Conservation (phyloP, 306 rosid genomes). For the Dalbergia cochinchinensis region DNA sequence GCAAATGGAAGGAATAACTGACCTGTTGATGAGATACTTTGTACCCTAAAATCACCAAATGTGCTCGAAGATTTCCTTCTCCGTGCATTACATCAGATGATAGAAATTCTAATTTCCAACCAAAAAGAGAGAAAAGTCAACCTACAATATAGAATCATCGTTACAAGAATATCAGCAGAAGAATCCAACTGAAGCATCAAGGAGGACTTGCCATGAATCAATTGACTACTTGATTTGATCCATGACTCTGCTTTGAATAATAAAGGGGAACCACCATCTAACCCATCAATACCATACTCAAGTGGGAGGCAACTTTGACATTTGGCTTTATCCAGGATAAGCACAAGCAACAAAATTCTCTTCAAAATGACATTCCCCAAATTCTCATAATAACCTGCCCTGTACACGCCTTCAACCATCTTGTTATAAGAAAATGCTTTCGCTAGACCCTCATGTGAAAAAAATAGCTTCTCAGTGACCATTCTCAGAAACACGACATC, state of each 20-base stretch:
- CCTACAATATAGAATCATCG: slow-evolving; percentile 34
- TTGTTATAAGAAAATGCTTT: slow-evolving; percentile 81
- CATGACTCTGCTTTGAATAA: slow-evolving; percentile 66
- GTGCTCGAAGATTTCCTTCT: slow-evolving; percentile 89
- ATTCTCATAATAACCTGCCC: slow-evolving; percentile 92
- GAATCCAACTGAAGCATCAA: slow-evolving; percentile 23
- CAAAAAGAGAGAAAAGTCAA: slow-evolving; percentile 56
- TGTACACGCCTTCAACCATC: slow-evolving; percentile 88
- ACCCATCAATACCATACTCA: slow-evolving; percentile 90
- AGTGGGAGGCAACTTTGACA: slow-evolving; percentile 81
- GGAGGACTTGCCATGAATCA: slow-evolving; percentile 68
- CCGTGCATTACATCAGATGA: slow-evolving; percentile 91
- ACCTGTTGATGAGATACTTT: slow-evolving; percentile 88
- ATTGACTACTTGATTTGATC: slow-evolving; percentile 80
- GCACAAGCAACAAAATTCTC: slow-evolving; percentile 80
- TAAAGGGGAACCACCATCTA: slow-evolving; percentile 97
- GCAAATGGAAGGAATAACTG: slow-evolving; percentile 39
- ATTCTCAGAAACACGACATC: slow-evolving; percentile 74
- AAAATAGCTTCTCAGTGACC: slow-evolving; percentile 79
- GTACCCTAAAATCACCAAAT: slow-evolving; percentile 81
- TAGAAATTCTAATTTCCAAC: slow-evolving; percentile 76
- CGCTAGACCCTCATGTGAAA: slow-evolving; percentile 75
- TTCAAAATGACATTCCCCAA: slow-evolving; percentile 83
- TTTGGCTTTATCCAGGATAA: slow-evolving; percentile 85
- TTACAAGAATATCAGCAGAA: slow-evolving; percentile 36